Conservation (phyloP, 257 asterid genomes). For the Cinchona pubescens region DNA sequence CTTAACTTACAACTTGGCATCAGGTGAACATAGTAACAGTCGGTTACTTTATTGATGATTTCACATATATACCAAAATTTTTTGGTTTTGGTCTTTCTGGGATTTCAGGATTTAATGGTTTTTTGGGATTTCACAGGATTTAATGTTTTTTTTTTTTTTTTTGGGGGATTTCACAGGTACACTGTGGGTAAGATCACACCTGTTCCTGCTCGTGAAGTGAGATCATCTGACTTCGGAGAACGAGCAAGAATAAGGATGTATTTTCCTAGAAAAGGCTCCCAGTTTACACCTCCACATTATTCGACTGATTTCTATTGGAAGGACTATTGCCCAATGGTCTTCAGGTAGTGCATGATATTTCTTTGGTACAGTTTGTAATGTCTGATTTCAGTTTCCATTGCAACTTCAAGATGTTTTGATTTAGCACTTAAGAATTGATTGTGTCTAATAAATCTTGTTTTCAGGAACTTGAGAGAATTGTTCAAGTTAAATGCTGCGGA, state of each 20-base stretch:
- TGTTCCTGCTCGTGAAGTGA: constrained; percentile 86
- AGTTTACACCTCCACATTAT: constrained; percentile 82
- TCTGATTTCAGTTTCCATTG: background rate
- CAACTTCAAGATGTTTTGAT: too few species aligned
- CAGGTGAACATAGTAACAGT: constrained; percentile 48
- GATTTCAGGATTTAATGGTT: background rate
- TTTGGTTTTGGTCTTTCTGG: constrained; percentile 11
- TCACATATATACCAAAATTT: background rate
- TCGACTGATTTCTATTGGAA: constrained; percentile 88
- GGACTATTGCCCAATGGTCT: constrained; percentile 98
- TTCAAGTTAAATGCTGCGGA: constrained; percentile 92
- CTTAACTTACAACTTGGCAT: constrained; percentile 94
- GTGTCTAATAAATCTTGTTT: constrained; percentile 31
- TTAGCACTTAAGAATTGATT: constrained; percentile 13
- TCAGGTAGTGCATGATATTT: constrained; percentile 52
- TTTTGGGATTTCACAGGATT: background rate
- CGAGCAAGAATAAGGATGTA: constrained; percentile 89
- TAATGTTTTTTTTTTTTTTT: constrained; percentile 27
- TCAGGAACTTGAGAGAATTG: constrained; percentile 92
- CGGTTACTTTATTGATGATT: constrained; percentile 8
- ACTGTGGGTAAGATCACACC: constrained; percentile 95
- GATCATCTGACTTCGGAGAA: constrained; percentile 82
- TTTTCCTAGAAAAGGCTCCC: constrained; percentile 86
- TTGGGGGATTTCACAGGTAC: constrained; percentile 83
- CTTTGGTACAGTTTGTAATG: background rate